Percentiles rank a stretch among this genome's conserved stretches.
These are phyloP conservation scores for Amesomyces nigricolor DNA, from an alignment of 2,329 filamentous ascomycete genomes.

Conservation along the genomic window DNA sequence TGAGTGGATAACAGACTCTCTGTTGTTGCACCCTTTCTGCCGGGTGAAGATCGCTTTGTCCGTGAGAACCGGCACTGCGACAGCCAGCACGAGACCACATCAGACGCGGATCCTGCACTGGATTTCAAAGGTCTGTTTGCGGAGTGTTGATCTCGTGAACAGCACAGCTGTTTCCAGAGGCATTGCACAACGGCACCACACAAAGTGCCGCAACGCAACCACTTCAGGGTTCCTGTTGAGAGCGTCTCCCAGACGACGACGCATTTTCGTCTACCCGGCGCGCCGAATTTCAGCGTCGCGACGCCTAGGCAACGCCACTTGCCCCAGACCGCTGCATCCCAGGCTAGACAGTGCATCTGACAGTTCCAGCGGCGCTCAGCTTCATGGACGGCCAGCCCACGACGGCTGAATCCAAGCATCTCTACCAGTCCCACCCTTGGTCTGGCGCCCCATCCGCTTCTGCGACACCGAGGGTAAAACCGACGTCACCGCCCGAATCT, in stretches of 20 bases:
- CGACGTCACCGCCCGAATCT: conserved; percentile 31
- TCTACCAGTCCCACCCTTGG: conserved; percentile 41
- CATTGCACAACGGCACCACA: background rate
- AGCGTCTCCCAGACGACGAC: too few relatives aligned
- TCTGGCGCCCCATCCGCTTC: conserved; percentile 30
- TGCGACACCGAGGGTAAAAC: conserved; percentile 29
- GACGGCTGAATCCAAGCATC: conserved; percentile 45
- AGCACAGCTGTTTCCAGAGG: background rate
- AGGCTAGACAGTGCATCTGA: background rate
- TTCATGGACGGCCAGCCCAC: conserved; percentile 50
- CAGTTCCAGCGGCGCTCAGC: conserved; percentile 14
- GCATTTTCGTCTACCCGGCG: too few relatives aligned
- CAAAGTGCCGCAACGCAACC: background rate
- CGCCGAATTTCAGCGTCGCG: conserved; percentile 1
- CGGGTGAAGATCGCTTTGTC: background rate
- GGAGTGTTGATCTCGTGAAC: background rate
- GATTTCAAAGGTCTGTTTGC: background rate
- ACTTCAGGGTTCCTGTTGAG: background rate
- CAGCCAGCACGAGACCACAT: background rate
- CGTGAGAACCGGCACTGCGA: background rate
- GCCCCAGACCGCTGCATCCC: conserved; percentile 13
- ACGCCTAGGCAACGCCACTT: conserved; percentile 4
- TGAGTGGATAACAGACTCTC: background rate
- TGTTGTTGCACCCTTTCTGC: background rate
- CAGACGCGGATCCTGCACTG: background rate